Conservation (phyloP, 1,139 yeast species). For the Taphrina wiesneri region DNA sequence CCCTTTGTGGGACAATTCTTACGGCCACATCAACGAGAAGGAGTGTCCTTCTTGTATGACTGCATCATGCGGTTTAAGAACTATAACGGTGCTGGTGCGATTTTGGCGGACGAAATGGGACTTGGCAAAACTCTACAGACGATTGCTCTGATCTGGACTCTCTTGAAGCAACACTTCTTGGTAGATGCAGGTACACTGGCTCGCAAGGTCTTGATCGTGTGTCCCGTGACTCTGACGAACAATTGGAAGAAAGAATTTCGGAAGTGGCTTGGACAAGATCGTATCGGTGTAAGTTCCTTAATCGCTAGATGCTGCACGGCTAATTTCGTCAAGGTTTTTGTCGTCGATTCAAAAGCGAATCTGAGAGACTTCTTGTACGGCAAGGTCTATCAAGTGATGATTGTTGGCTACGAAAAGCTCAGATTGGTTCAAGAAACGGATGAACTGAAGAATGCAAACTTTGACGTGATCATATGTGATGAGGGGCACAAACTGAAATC, state of each 20-base stretch:
- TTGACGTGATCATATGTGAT: constrained; percentile 85
- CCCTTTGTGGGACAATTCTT: constrained; percentile 59
- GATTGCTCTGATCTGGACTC: constrained; percentile 78
- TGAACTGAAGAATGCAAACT: constrained; percentile 53
- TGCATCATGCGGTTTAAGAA: constrained; percentile 68
- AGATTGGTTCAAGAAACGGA: constrained; percentile 52
- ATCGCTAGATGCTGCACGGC: neutral
- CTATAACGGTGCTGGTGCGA: constrained; percentile 65
- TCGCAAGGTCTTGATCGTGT: constrained; percentile 70
- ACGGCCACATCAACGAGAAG: constrained; percentile 84
- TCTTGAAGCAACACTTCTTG: constrained; percentile 68
- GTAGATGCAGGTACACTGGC: constrained; percentile 50
- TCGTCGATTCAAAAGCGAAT: constrained; percentile 50
- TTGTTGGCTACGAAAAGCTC: constrained; percentile 85
- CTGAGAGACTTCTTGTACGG: constrained; percentile 67
- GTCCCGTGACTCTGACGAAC: constrained; percentile 85
- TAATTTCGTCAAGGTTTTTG: constrained; percentile 1
- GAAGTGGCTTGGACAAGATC: constrained; percentile 79
- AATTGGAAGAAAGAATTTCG: constrained; percentile 89
- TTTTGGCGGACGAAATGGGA: constrained; percentile 97
- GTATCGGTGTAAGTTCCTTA: constrained; percentile 51
- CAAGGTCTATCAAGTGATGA: constrained; percentile 75
- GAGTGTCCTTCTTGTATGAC: constrained; percentile 75
- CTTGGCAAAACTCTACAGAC: constrained; percentile 90
- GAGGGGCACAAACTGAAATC: constrained; percentile 85